Evolutionary conservation across 2,329 filamentous ascomycete genomes (phyloP), one percentile per base, ranked within the genome.

Genomic region (Phialocephala subalpina): DNA sequence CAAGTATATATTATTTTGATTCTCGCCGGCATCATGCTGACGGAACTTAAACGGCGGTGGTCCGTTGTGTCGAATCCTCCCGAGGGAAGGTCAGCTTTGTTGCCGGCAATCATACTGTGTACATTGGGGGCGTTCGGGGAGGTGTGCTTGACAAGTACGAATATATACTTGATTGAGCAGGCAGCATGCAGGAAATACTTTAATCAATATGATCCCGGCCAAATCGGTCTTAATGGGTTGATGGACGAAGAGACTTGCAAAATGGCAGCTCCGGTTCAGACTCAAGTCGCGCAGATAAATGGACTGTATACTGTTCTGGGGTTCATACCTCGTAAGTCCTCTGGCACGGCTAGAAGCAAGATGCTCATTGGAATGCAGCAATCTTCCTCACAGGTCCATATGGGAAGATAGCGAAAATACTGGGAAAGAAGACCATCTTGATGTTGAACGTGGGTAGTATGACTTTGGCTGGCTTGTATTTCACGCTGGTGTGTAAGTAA

Each of bases 101-200:
- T 69, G 16, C 67, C 64, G 20, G 59, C 60, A 7, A 42, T 58
- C 40, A 20, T 65, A 45, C 59, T 69, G 12, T 47, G 47, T 16
- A 58, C 63, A 27, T 20, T 67, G 2, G 59, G 62, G 1, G 57
- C 64, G 22, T 67, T 69, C 47, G 59, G 64, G 16, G 22, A 29
- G 22, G 63, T 61, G 14, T 60, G 66, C n/a, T 33, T 68, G 40
- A 22, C 40, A 18, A 65, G 58, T n/a, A 62, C 68, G 1, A 62
- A 67, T 56, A 60, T 70, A 2, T 70, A 70, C 56, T 55, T 70
- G 35, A 66, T 66, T 12, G 68, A 70, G 47, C 68, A 70, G 35
- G 59, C 53, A 20, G 60, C 67, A 5, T 70, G 68, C 38, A 61
- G 62, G 45, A 62, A 67, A 52, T 42, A 70, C 38, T 70, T 63